These are phyloP conservation scores for Yarrowia yakushimensis DNA, from an alignment of 805 yeast species.

Conservation along the genomic window DNA sequence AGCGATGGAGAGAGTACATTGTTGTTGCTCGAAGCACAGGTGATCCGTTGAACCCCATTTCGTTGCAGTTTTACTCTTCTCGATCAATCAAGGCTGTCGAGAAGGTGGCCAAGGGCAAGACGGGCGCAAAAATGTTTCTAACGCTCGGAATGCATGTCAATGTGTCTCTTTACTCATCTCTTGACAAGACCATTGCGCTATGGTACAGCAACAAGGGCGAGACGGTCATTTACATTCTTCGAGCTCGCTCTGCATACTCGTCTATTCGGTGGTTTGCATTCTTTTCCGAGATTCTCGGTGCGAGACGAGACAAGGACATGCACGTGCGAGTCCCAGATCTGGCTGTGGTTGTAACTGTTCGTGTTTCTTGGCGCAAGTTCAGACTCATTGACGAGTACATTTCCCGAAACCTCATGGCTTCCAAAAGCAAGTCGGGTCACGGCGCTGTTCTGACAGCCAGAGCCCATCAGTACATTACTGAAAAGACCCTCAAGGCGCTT, in stretches of 20 bases:
- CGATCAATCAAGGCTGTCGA: conserved; percentile 39
- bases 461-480: conserved; percentile 40
- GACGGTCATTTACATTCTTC: conserved; percentile 49
- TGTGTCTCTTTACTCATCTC: conserved; percentile 56
- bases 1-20: conserved; percentile 76
- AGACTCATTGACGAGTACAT: conserved; percentile 23
- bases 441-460: neutral
- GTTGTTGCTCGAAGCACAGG: conserved; percentile 69
- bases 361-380: conserved; percentile 42
- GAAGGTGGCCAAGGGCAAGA: conserved; percentile 26
- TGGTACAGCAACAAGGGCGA: conserved; percentile 35
- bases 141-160: conserved; percentile 34
- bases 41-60: conserved; percentile 48
- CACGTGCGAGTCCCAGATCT: conserved; percentile 47
- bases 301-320: conserved; percentile 35
- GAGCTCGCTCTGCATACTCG: conserved; percentile 50
- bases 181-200: conserved; percentile 68
- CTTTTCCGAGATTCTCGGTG: conserved; percentile 48
- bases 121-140: conserved; percentile 32
- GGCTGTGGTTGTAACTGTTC: conserved; percentile 45
- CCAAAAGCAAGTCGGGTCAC: neutral
- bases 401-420: neutral
- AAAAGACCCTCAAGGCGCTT: conserved; percentile 41
- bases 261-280: conserved; percentile 65
- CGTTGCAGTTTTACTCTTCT: conserved; percentile 58